A percentile compares a stretch with the other conserved stretches of the same genome.
phyloP scores from a whole-genome alignment of 495 filamentous ascomycete species.

The Xylaria scruposa region DNA sequence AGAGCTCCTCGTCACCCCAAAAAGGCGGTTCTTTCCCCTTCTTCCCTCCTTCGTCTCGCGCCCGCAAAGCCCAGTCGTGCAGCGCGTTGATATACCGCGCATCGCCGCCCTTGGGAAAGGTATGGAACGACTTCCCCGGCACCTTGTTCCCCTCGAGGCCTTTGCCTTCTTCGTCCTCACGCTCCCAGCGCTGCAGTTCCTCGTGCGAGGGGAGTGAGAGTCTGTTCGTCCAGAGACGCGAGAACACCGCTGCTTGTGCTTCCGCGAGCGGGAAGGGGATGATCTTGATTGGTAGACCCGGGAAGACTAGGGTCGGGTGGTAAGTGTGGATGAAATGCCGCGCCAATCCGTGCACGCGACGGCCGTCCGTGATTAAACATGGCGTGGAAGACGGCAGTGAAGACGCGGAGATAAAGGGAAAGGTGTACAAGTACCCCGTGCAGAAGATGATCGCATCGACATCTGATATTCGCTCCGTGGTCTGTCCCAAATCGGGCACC shows the following conservation, averaged over 20 bases:
- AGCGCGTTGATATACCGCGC: conserved; percentile 78
- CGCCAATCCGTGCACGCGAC: conserved; percentile 71
- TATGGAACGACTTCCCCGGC: conserved; percentile 56
- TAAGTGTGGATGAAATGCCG: conserved; percentile 78
- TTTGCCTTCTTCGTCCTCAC: conserved; percentile 34
- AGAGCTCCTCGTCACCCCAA: conserved; percentile 72
- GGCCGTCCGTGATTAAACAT: conserved; percentile 59
- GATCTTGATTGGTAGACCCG: conserved; percentile 76
- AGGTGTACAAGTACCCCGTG: conserved; percentile 76
- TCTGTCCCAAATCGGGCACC: neutral
- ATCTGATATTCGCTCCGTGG: conserved; percentile 49
- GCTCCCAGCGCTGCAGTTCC: conserved; percentile 70
- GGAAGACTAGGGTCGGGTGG: conserved; percentile 80
- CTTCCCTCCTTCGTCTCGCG: neutral
- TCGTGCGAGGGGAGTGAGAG: conserved; percentile 64
- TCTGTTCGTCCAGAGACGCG: conserved; percentile 74
- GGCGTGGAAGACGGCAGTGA: conserved; percentile 62
- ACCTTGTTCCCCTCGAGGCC: conserved; percentile 37
- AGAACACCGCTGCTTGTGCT: conserved; percentile 77
- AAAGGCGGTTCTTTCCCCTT: conserved; percentile 66
- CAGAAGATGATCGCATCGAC: conserved; percentile 75
- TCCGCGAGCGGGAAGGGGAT: conserved; percentile 84
- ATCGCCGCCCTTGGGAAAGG: conserved; percentile 70
- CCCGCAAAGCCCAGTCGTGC: conserved; percentile 61
- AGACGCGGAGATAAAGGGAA: conserved; percentile 72